These are phyloP conservation scores for Trichocomaceae sp. DNA, from an alignment of 2,329 filamentous ascomycete genomes.

Conservation along the genomic window DNA sequence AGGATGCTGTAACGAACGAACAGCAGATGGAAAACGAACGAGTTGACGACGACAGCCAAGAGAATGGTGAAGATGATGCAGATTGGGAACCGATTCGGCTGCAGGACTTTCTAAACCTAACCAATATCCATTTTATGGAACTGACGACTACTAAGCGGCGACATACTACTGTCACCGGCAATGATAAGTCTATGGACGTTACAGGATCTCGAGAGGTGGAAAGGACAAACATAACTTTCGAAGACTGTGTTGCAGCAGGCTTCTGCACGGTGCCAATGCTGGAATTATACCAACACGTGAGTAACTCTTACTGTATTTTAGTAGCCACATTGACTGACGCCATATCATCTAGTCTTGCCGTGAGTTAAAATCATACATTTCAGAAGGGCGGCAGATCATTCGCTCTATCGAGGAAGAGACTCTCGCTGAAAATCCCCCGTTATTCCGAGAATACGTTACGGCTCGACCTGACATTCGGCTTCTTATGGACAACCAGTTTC, in stretches of 20 bases:
- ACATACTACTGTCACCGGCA: slow-evolving; percentile 65
- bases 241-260: slow-evolving; percentile 77
- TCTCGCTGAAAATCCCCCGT: slow-evolving; percentile 77
- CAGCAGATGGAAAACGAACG: slow-evolving; percentile 39
- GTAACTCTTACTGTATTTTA: slow-evolving; percentile 21
- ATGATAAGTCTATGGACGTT: slow-evolving; percentile 22
- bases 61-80: slow-evolving; percentile 38
- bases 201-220: slow-evolving; percentile 19
- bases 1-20: slow-evolving; percentile 12
- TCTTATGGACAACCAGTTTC: slow-evolving; percentile 94
- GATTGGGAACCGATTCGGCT: slow-evolving; percentile 64
- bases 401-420: slow-evolving; percentile 86
- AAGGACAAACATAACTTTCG: slow-evolving; percentile 43
- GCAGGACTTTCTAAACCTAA: slow-evolving; percentile 90
- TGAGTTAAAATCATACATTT: slow-evolving; percentile 94
- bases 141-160: slow-evolving; percentile 91
- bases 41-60: slow-evolving; percentile 41
- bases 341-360: slow-evolving; percentile 59
- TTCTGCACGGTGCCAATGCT: slow-evolving; percentile 89
- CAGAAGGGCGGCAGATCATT: slow-evolving; percentile 82
- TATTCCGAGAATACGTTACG: slow-evolving; percentile 86
- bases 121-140: slow-evolving; percentile 97
- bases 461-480: slow-evolving; percentile 75
- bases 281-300: slow-evolving; percentile 84
- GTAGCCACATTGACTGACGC: slow-evolving; percentile 1